phyloP scores from a whole-genome alignment of 2,329 filamentous ascomycete species.

The Fusarium multiceps region DNA sequence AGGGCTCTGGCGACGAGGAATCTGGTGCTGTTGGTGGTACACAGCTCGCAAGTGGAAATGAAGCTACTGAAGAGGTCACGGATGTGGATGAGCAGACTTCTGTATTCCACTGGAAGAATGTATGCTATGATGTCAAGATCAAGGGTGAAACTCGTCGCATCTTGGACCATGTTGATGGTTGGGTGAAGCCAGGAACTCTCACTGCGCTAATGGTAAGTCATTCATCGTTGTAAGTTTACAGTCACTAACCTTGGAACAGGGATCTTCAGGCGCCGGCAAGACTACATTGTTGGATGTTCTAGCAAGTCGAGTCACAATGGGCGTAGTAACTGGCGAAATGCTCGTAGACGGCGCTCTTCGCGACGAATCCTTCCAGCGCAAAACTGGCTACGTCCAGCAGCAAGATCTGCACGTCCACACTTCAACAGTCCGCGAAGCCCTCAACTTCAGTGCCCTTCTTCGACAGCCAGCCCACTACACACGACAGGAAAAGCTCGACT shows the following conservation, averaged over 20 bases:
- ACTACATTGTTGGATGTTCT: constrained; percentile 87
- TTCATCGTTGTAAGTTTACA: constrained; percentile 78
- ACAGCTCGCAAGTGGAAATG: constrained; percentile 70
- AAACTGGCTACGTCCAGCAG: constrained; percentile 88
- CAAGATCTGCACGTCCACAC: constrained; percentile 87
- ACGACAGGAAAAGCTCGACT: constrained; percentile 78
- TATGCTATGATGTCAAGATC: constrained; percentile 79
- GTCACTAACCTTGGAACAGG: constrained; percentile 80
- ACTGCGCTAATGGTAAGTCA: constrained; percentile 73
- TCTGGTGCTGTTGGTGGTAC: not conserved
- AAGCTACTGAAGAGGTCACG: constrained; percentile 4
- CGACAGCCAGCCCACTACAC: constrained; percentile 78
- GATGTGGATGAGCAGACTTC: constrained; percentile 42
- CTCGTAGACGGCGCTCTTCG: constrained; percentile 69
- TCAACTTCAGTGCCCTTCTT: constrained; percentile 83
- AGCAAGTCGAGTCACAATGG: constrained; percentile 84
- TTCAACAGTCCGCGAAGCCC: constrained; percentile 83
- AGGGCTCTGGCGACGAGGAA: constrained; percentile 61
- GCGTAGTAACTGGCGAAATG: constrained; percentile 85
- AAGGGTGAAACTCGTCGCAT: constrained; percentile 71
- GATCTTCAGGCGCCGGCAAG: constrained; percentile 85
- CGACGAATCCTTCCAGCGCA: constrained; percentile 84
- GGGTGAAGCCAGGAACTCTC: constrained; percentile 79
- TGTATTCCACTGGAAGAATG: constrained; percentile 76
- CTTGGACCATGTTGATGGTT: constrained; percentile 75